Conservation (phyloP, 495 filamentous ascomycete species). For the Echria macrotheca region DNA sequence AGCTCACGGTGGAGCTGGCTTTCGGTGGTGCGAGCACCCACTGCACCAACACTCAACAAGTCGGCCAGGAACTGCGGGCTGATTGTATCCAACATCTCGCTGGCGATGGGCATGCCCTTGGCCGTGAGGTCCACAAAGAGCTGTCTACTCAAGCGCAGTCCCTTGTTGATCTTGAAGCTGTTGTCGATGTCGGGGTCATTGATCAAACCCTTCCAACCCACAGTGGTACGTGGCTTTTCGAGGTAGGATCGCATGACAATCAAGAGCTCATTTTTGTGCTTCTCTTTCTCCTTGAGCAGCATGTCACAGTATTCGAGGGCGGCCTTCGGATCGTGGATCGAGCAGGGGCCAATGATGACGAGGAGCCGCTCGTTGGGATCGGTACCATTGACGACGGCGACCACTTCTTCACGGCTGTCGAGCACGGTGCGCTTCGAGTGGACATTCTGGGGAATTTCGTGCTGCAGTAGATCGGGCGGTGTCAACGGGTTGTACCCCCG, state of each 20-base stretch:
- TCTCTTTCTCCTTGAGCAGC: conserved; percentile 75
- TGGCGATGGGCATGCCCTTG: conserved; percentile 96
- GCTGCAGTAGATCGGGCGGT: conserved; percentile 89
- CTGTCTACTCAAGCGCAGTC: conserved; percentile 77
- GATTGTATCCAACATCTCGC: conserved; percentile 98
- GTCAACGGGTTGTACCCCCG: conserved; percentile 90
- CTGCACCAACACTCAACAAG: conserved; percentile 81
- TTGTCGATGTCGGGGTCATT: conserved; percentile 99
- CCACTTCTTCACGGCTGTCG: conserved; percentile 73
- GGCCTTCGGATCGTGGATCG: conserved; percentile 89
- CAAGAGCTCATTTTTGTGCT: conserved; percentile 81
- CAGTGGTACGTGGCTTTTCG: conserved; percentile 97
- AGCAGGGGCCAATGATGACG: conserved; percentile 93
- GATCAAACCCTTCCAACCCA: conserved; percentile 98
- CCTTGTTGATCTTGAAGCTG: conserved; percentile 98
- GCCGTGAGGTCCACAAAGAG: conserved; percentile 91
- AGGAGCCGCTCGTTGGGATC: conserved; percentile 74
- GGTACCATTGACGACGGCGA: conserved; percentile 69
- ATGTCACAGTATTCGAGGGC: conserved; percentile 92
- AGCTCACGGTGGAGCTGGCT: conserved; percentile 92
- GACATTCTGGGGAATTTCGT: conserved; percentile 80
- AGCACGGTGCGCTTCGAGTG: conserved; percentile 77
- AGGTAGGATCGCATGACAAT: conserved; percentile 99
- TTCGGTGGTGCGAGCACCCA: conserved; percentile 94
- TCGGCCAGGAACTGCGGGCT: conserved; percentile 98